phyloP scores from a whole-genome alignment of 1,284 basidiomycete species.

The Apiotrichum sp. region DNA sequence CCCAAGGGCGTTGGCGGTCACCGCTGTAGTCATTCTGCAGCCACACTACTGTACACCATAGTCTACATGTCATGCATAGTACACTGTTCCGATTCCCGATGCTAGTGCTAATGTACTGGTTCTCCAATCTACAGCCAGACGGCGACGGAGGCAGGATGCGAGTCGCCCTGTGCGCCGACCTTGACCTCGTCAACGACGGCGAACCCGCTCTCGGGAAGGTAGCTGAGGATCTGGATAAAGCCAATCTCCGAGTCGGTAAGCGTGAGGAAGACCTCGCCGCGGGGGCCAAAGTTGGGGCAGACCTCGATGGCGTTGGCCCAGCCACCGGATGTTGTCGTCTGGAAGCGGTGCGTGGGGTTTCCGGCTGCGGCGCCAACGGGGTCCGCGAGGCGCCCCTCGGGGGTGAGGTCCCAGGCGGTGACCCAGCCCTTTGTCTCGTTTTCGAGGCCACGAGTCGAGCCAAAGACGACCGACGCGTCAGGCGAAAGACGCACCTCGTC shows the following conservation, averaged over 20 bases:
- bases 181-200: slow-evolving; percentile 21
- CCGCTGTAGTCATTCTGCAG: too few relatives aligned
- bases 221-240: slow-evolving; percentile 36
- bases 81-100: too few relatives aligned
- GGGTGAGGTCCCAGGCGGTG: slow-evolving; percentile 35
- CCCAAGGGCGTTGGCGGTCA: too few relatives aligned
- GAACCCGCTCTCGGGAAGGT: slow-evolving; percentile 22
- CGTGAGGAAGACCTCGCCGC: slow-evolving; percentile 31
- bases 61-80: neutral
- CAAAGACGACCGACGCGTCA: slow-evolving; percentile 34
- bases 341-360: slow-evolving; percentile 19
- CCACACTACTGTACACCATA: too few relatives aligned
- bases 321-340: slow-evolving; percentile 46
- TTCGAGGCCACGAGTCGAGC: slow-evolving; percentile 43
- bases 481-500: slow-evolving; percentile 45
- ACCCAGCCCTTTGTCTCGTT: slow-evolving; percentile 39
- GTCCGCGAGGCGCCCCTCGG: slow-evolving; percentile 13
- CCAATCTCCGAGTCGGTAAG: slow-evolving; percentile 45
- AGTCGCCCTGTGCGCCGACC: slow-evolving; percentile 10
- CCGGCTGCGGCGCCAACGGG: slow-evolving; percentile 1
- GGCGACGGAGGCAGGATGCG: neutral
- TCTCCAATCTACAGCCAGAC: slow-evolving; percentile 6
- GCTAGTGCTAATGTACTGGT: neutral
- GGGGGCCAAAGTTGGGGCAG: slow-evolving; percentile 24
- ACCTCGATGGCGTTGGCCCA: slow-evolving; percentile 48